Base-by-base conservation (phyloP, 495 filamentous ascomycete genomes). In the Lichenothelia convexa region DNA sequence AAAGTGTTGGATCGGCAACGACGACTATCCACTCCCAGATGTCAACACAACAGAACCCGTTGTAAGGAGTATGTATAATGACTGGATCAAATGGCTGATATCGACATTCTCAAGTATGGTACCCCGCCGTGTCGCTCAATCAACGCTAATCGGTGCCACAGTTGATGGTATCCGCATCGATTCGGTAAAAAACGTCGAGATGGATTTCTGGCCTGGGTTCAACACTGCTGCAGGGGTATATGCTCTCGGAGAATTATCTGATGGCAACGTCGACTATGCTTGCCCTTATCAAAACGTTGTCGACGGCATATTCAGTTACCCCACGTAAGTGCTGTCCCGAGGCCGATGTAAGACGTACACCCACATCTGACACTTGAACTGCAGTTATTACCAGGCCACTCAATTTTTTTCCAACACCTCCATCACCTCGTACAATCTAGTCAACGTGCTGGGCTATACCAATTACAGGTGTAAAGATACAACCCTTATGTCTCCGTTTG, bases 91-190 rank as follows among this genome's bases (percentile, higher is more conserved):
- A 1, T 51, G 60, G 8, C 55, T 86, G 0, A 68, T 84, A 1
- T 57, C 60, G 0, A 73, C 73, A 31, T 91, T 85, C 50, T 65
- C 63, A 21, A n/a, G n/a, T n/a, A n/a, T n/a, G n/a, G n/a, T n/a
- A n/a, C n/a, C n/a, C n/a, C n/a, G n/a, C n/a, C n/a, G n/a, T n/a
- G n/a, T n/a, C n/a, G n/a, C n/a, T n/a, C n/a, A n/a, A n/a, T n/a
- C n/a, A n/a, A n/a, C n/a, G n/a, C n/a, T n/a, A n/a, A n/a, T n/a
- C n/a, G n/a, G n/a, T n/a, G n/a, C n/a, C n/a, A n/a, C n/a, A n/a
- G 46, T 91, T 41, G 82, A 91, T 43, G 82, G 55, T 4, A 64
- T 91, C 22, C 73, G 82, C 17, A 59, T 89, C 20, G 82, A 89
- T 49, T 79, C 75, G 2, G 75, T 70, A 15, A 74, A 72, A 44